These are phyloP conservation scores for Pulveroboletus sp. DNA, from an alignment of 768 basidiomycete genomes.

Conservation along the genomic window DNA sequence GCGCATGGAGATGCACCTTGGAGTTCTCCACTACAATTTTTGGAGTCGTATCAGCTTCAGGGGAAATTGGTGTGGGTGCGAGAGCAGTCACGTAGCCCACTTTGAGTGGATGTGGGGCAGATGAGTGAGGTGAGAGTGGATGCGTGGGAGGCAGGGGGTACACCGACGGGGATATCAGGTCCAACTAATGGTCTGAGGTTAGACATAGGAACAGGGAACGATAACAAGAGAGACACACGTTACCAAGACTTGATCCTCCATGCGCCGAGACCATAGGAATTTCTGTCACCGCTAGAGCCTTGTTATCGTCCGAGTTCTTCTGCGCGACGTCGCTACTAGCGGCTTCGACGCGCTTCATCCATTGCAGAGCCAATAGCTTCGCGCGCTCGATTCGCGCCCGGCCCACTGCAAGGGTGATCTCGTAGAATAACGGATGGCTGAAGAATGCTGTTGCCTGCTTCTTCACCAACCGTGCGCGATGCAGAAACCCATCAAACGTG, in stretches of 20 bases:
- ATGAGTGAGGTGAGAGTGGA: slow-evolving; percentile 19
- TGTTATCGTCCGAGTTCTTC: background rate
- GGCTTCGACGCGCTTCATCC: slow-evolving; percentile 16
- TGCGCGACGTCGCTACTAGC: too few species aligned
- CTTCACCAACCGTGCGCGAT: slow-evolving; percentile 39
- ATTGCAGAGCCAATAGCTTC: slow-evolving; percentile 17
- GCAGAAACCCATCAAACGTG: slow-evolving; percentile 44
- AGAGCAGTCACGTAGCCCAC: slow-evolving; percentile 5
- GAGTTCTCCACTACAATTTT: slow-evolving; percentile 10
- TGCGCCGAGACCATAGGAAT: slow-evolving; percentile 6
- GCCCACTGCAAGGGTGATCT: slow-evolving; percentile 28
- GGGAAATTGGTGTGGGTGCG: background rate
- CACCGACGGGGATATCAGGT: slow-evolving; percentile 32
- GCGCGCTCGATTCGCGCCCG: slow-evolving; percentile 6
- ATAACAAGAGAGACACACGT: slow-evolving; percentile 3
- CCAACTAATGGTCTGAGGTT: slow-evolving; percentile 28
- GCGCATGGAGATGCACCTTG: slow-evolving; percentile 33
- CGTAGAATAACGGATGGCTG: slow-evolving; percentile 46
- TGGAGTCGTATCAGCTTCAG: background rate
- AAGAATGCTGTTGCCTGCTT: slow-evolving; percentile 34
- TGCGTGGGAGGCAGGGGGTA: slow-evolving; percentile 28
- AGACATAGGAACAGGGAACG: too few species aligned
- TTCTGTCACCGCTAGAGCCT: slow-evolving; percentile 7
- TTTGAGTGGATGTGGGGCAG: slow-evolving; percentile 11
- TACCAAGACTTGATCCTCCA: slow-evolving; percentile 29